These are phyloP conservation scores for Cantharellus anzutake DNA, from an alignment of 768 basidiomycete species.

Conservation along the genomic window DNA sequence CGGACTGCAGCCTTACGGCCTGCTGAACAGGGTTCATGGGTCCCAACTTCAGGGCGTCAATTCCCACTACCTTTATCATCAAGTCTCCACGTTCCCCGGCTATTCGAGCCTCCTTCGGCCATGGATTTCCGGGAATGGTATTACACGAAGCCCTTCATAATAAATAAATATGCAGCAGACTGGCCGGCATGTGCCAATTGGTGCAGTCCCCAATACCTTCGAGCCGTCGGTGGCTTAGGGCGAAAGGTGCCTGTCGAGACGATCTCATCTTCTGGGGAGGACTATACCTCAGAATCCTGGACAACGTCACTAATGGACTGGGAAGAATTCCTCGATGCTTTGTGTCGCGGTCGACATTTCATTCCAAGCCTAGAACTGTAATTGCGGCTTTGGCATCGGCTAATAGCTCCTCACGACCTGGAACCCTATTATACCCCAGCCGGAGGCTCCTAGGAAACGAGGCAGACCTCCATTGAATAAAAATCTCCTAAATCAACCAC, in stretches of 20 bases:
- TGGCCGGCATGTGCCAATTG: constrained; percentile 78
- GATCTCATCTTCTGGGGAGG: constrained; percentile 32
- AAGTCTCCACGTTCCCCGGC: constrained; percentile 20
- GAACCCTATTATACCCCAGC: neutral
- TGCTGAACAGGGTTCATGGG: neutral
- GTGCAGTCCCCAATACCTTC: constrained; percentile 50
- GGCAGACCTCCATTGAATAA: neutral
- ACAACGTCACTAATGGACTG: constrained; percentile 59
- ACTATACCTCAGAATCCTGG: constrained; percentile 73
- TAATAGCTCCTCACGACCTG: neutral
- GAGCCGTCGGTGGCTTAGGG: constrained; percentile 51
- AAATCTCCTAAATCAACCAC: constrained; percentile 18
- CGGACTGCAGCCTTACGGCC: constrained; percentile 2
- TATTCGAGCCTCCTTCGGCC: constrained; percentile 36
- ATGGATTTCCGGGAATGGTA: constrained; percentile 29
- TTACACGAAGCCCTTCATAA: constrained; percentile 45
- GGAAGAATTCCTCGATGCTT: constrained; percentile 46
- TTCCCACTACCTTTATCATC: constrained; percentile 10
- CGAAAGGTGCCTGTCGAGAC: constrained; percentile 74
- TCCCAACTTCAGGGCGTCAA: constrained; percentile 3
- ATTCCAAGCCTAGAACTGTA: neutral
- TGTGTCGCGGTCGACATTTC: constrained; percentile 12
- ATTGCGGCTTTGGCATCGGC: neutral
- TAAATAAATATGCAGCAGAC: constrained; percentile 37
- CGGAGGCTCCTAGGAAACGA: neutral